Conservation (phyloP, 805 yeast genomes). For the Kodamaea sagamina region DNA sequence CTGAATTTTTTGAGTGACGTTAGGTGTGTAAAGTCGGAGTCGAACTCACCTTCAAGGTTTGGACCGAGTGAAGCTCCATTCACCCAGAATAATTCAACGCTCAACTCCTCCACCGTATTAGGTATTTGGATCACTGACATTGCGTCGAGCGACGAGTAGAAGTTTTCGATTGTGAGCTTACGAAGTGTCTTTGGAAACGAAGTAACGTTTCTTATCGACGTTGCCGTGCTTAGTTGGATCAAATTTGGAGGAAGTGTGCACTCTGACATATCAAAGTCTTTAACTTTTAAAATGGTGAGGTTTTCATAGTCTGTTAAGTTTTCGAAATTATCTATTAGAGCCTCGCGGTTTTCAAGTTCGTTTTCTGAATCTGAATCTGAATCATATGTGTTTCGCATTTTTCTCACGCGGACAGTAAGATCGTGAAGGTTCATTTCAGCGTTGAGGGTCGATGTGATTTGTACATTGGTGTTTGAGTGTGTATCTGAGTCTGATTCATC, state of each 20-base stretch:
- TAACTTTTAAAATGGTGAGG: background rate
- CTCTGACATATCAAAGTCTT: background rate
- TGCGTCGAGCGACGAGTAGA: background rate
- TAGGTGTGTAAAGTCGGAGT: conserved; percentile 2
- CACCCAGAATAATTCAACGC: background rate
- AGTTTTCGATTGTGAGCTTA: background rate
- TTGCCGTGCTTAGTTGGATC: background rate
- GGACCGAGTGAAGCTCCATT: background rate
- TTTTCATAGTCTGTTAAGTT: background rate
- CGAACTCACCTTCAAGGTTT: background rate
- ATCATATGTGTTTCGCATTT: too few relatives aligned
- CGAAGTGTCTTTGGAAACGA: background rate
- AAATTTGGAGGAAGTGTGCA: background rate
- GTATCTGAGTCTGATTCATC: too few relatives aligned
- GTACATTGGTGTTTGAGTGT: too few relatives aligned
- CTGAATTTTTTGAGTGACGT: background rate
- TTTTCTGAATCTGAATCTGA: too few relatives aligned
- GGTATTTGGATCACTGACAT: background rate
- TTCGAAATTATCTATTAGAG: too few relatives aligned
- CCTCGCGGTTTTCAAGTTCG: too few relatives aligned
- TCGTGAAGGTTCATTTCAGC: too few relatives aligned
- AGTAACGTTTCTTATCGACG: background rate
- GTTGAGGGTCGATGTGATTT: too few relatives aligned
- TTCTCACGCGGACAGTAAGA: too few relatives aligned
- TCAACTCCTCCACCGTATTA: background rate